These are phyloP conservation scores for Candida caryicola DNA, from an alignment of 805 yeast genomes.

Conservation along the genomic window DNA sequence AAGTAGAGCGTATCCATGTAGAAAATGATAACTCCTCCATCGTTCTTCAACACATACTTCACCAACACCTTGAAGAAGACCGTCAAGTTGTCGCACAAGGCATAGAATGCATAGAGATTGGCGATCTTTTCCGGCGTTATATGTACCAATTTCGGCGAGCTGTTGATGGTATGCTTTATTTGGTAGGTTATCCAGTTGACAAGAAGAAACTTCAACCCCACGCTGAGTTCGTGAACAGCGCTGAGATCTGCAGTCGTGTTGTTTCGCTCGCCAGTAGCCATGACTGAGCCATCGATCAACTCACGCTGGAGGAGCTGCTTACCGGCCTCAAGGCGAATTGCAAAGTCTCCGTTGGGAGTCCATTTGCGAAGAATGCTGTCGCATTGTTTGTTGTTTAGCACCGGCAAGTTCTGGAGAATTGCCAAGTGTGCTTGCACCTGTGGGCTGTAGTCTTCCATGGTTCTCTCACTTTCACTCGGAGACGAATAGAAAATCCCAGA, in stretches of 20 bases:
- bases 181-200: slow-evolving; percentile 49
- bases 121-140: slow-evolving; percentile 29
- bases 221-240: slow-evolving; percentile 22
- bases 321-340: slow-evolving; percentile 38
- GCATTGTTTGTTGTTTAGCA: slow-evolving; percentile 52
- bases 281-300: slow-evolving; percentile 30
- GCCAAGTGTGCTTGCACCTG: slow-evolving; percentile 46
- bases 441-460: slow-evolving; percentile 41
- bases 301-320: slow-evolving; percentile 29
- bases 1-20: slow-evolving; percentile 43
- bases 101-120: slow-evolving; percentile 31
- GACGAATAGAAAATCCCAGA: slow-evolving; percentile 72
- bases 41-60: slow-evolving; percentile 35
- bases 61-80: slow-evolving; percentile 39
- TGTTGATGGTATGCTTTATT: slow-evolving; percentile 33
- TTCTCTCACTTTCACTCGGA: slow-evolving; percentile 27
- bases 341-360: slow-evolving; percentile 29
- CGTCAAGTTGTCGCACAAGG: slow-evolving; percentile 39
- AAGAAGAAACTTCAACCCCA: slow-evolving; percentile 44
- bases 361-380: slow-evolving; percentile 54
- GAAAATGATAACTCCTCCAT: slow-evolving; percentile 37
- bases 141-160: slow-evolving; percentile 36
- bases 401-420: slow-evolving; percentile 58
- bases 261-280: slow-evolving; percentile 5
- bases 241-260: slow-evolving; percentile 14